Conservation (phyloP, 2,329 filamentous ascomycete genomes). For the Ophiostoma himal-ulmi region DNA sequence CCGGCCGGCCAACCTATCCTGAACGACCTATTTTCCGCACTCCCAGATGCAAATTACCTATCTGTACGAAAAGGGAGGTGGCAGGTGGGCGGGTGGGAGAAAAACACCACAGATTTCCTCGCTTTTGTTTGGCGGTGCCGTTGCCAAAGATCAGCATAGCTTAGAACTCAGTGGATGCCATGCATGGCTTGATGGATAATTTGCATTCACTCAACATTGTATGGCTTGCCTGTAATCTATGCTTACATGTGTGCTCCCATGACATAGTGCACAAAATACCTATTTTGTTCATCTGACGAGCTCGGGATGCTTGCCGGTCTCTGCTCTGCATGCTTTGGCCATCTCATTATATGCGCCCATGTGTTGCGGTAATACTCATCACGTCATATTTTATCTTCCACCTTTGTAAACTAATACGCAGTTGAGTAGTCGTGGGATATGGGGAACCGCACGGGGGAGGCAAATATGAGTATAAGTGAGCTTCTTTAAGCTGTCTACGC, state of each 20-base stretch:
- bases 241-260: not conserved
- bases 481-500: not conserved
- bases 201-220: not conserved
- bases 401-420: not conserved
- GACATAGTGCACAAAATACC: slow-evolving; percentile 6
- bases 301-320: slow-evolving; percentile 9
- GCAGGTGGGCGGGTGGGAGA: slow-evolving; percentile 3
- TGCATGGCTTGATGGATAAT: not conserved
- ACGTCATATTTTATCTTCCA: not conserved
- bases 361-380: not conserved
- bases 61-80: not conserved
- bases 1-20: slow-evolving; percentile 20
- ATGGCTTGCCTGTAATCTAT: not conserved
- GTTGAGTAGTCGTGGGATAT: not conserved
- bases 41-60: not conserved
- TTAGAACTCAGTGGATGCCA: not conserved
- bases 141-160: not conserved
- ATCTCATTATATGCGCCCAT: not conserved
- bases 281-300: not conserved
- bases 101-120: not conserved
- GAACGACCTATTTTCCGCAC: slow-evolving; percentile 22
- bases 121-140: slow-evolving; percentile 1
- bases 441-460: not conserved
- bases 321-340: not conserved
- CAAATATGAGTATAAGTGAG: not conserved